Conservation (phyloP, 2,329 filamentous ascomycete genomes). For the Trichoderma simmonsii region DNA sequence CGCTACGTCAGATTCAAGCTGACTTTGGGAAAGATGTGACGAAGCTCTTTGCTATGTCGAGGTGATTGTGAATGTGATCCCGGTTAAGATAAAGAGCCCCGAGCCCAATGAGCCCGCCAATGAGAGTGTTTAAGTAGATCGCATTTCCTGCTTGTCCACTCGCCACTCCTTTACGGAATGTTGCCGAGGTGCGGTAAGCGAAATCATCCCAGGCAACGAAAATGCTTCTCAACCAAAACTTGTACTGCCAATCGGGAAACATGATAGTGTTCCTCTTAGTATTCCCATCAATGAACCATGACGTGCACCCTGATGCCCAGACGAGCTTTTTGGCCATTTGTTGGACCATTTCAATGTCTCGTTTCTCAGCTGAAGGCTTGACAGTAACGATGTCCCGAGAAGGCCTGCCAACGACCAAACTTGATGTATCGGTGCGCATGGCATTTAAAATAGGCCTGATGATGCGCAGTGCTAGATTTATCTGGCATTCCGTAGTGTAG, state of each 20-base stretch:
- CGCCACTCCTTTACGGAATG: not conserved
- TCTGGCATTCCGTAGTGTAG: slow-evolving; percentile 50
- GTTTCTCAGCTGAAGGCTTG: slow-evolving; percentile 32
- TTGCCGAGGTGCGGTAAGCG: not conserved
- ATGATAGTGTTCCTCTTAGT: slow-evolving; percentile 49
- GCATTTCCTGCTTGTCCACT: not conserved
- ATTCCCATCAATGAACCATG: slow-evolving; percentile 48
- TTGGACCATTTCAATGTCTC: slow-evolving; percentile 37
- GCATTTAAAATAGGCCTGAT: slow-evolving; percentile 39
- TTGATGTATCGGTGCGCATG: slow-evolving; percentile 5
- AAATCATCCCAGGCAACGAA: slow-evolving; percentile 42
- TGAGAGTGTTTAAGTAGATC: not conserved
- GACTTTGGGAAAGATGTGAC: not conserved
- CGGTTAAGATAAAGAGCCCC: not conserved
- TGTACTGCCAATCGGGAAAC: slow-evolving; percentile 51
- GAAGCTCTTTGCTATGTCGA: not conserved
- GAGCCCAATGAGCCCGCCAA: not conserved
- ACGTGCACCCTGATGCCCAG: slow-evolving; percentile 48
- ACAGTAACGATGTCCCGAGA: slow-evolving; percentile 28
- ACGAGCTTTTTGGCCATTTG: slow-evolving; percentile 41
- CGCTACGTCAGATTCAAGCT: not conserved
- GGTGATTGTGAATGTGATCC: not conserved
- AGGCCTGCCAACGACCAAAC: not conserved
- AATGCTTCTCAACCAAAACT: slow-evolving; percentile 46
- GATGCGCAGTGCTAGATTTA: slow-evolving; percentile 39